Conservation (phyloP, 768 basidiomycete genomes). For the Mycena chlorophos region DNA sequence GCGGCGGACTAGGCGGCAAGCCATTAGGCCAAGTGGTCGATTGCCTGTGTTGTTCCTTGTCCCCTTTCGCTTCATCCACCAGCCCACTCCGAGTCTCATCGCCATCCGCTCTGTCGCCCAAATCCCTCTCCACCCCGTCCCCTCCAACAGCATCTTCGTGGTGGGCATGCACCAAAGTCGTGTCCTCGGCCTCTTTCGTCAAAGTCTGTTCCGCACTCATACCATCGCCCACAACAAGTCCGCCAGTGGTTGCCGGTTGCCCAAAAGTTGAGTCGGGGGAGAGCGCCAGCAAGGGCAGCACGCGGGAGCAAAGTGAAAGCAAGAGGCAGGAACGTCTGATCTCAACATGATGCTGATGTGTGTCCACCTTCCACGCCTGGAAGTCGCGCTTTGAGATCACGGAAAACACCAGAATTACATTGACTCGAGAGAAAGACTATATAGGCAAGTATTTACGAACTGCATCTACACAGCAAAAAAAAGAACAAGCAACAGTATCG, state of each 20-base stretch:
- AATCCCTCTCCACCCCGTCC: neutral
- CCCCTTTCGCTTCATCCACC: slow-evolving; percentile 1
- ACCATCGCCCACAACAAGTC: neutral
- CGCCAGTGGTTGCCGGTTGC: neutral
- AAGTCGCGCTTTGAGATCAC: too few species aligned
- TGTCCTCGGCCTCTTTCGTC: neutral
- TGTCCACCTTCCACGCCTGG: too few species aligned
- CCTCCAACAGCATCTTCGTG: neutral
- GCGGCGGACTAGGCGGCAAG: slow-evolving; percentile 33
- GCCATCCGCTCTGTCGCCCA: neutral
- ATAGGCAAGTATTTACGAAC: too few species aligned
- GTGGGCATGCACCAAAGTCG: neutral
- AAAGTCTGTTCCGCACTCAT: neutral
- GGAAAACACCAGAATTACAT: too few species aligned
- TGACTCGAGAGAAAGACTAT: too few species aligned
- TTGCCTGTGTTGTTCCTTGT: slow-evolving; percentile 18
- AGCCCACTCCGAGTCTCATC: neutral
- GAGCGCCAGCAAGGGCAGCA: too few species aligned
- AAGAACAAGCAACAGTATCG: neutral
- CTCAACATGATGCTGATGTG: too few species aligned
- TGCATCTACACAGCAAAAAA: too few species aligned
- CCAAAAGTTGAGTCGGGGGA: neutral
- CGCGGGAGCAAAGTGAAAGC: neutral
- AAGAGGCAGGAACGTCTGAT: too few species aligned
- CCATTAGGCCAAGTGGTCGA: slow-evolving; percentile 25